Base-by-base conservation (phyloP, 176 grass and related monocot species). In the Zoysia pacifica region DNA sequence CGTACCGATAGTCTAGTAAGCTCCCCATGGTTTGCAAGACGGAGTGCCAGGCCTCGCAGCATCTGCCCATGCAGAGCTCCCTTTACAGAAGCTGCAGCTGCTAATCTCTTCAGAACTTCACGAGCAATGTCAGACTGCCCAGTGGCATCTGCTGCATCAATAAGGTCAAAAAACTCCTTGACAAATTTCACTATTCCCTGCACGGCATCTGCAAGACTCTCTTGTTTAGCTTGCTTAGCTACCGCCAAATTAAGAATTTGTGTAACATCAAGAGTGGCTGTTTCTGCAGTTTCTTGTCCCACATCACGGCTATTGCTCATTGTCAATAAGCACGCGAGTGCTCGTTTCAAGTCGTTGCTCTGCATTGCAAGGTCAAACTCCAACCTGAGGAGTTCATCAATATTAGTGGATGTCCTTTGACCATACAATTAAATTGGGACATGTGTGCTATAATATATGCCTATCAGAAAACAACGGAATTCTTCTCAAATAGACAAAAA, bases 341-440 rank as follows among this genome's bases (percentile, higher is more conserved):
- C 92, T 84, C 96, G 90, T 84, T 99, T 99, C 65, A 99, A 76
- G 84, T 99, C 90, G 79, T 90, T 99, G 86, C 92, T 95, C 73
- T 99, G 96, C 96, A 99, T 95, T 68, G 96, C 96, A 47, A 99
- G 88, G 77, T 99, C 96, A 69, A 99, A 99, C 79, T 99, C 96
- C 81, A 99, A 87, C 88, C 95, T 98, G 90, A 79, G 14, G 11
- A 81, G 7, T 78, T 47, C 60, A 85, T 46, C 68, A 69, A 69
- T 62, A 68, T 68, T 10, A 42, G 41, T 61, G 11, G 9, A 52
- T 56, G 79, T 75, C 10, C 42, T 43, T 46, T 80, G n/a, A 69
- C 44, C 38, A 55, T 53, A 68, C 16, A 69, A 67, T 73, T 74
- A 62, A 72, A 81, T 48, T 63, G 1, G 20, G 59, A 79, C 49